Evolutionary conservation across 805 yeast genomes (phyloP), one percentile per base, ranked within the genome.

Genomic region (Saccharomycopsis babjevae): DNA sequence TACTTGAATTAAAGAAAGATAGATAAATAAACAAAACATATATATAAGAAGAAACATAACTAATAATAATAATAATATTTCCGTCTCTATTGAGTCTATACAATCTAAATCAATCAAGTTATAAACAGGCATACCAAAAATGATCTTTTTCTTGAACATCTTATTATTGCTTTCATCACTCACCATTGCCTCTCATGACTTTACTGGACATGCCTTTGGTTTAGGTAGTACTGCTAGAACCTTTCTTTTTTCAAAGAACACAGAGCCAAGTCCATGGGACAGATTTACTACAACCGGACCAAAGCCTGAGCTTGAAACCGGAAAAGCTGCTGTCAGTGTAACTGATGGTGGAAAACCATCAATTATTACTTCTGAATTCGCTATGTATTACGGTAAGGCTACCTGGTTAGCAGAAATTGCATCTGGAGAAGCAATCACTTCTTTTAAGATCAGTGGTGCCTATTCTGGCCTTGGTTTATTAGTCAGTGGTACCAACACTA

Each of bases 371-470:
- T 58, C 62, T 32, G 50, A 54, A 16, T 63, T 63, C 42, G 34
- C 54, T 34, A 36, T 59, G n/a, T 39, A 20, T 20, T 63, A 63
- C 57, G 65, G 65, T 20, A 55, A 50, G 25, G 57, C 32, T 30
- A 58, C 54, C 34, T 58, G 59, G 54, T 50, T 50, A 13, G 59
- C 61, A n/a, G 59, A 63, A 54, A 57, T 59, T 6, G 62, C 60
- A 1, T 20, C 36, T 15, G 62, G 62, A 3, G 32, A 50, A 28
- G 56, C 34, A 5, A 25, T 59, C 30, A 62, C 64, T 18, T 62
- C 62, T 2, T 59, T 57, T 57, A 62, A 62, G 40, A 16, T 62
- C 18, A 59, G 62, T 38, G 62, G 56, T 34, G 62, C 64, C 8
- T 28, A 59, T 13, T 59, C 62, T 20, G 64, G 62, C 6, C 32